Conservation (phyloP, 768 basidiomycete species). For the Russula earlei region DNA sequence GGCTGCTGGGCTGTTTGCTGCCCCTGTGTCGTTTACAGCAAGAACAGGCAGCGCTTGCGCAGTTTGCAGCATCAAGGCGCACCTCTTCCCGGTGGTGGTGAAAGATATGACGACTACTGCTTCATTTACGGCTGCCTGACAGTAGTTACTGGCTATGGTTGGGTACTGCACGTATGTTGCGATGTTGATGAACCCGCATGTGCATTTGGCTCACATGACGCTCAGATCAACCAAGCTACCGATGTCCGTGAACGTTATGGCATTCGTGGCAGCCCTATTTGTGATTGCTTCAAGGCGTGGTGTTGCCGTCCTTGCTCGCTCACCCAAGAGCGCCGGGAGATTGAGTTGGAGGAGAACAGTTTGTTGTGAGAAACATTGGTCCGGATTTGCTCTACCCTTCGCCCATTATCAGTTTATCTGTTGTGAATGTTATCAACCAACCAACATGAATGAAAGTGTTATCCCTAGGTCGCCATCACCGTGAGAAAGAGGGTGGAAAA, state of each 20-base stretch:
- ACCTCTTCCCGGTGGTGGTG: slow-evolving; percentile 23
- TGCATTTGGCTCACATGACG: too few relatives aligned
- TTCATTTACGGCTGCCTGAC: not conserved
- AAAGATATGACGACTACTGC: not conserved
- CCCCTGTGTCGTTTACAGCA: slow-evolving; percentile 34
- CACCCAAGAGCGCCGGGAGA: slow-evolving; percentile 38
- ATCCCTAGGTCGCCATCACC: too few relatives aligned
- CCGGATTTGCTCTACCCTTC: too few relatives aligned
- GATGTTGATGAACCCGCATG: too few relatives aligned
- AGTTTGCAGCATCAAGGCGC: slow-evolving; percentile 29
- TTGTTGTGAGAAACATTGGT: slow-evolving; percentile 21
- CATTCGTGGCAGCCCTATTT: slow-evolving; percentile 34
- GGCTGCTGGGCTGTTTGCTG: slow-evolving; percentile 31
- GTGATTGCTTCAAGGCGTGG: slow-evolving; percentile 34
- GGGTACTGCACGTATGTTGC: not conserved
- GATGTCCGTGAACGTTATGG: slow-evolving; percentile 31
- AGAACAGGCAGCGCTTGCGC: slow-evolving; percentile 33
- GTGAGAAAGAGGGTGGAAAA: too few relatives aligned
- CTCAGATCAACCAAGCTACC: slow-evolving; percentile 8
- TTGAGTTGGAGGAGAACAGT: slow-evolving; percentile 39
- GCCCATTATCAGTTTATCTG: too few relatives aligned
- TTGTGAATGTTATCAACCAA: slow-evolving; percentile 20
- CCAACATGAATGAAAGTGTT: too few relatives aligned
- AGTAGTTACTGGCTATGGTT: not conserved
- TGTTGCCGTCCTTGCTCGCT: slow-evolving; percentile 41